phyloP scores from a whole-genome alignment of 257 asterid genomes.

The Salvia hispanica region DNA sequence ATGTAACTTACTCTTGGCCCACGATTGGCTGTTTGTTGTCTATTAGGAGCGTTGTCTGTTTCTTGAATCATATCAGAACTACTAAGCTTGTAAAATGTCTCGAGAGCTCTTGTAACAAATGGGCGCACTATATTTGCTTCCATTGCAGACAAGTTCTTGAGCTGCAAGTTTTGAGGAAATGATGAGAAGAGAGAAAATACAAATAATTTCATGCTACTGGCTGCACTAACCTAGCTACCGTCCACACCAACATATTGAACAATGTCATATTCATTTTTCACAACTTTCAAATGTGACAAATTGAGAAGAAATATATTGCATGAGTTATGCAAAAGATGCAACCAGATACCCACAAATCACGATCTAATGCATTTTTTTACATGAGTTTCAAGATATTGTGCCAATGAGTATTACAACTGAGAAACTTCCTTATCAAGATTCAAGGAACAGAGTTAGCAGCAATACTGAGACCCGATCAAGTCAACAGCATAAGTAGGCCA shows the following conservation, averaged over 20 bases:
- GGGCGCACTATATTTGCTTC: conserved; percentile 95
- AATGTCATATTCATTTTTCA: not conserved
- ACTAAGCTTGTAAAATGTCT: conserved; percentile 68
- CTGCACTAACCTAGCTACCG: not conserved
- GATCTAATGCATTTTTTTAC: conserved; percentile 4
- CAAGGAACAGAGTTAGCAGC: conserved; percentile 19
- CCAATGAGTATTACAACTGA: not conserved
- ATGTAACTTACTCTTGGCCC: conserved; percentile 74
- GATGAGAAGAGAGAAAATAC: conserved; percentile 12
- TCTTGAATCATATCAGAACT: conserved; percentile 81
- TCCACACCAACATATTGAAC: not conserved
- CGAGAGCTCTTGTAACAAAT: conserved; percentile 80
- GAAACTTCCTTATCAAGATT: conserved; percentile 12
- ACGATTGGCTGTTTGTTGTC: conserved; percentile 71
- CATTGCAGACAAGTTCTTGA: conserved; percentile 90
- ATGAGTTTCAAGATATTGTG: conserved; percentile 6
- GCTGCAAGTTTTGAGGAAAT: conserved; percentile 53
- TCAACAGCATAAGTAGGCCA: not conserved
- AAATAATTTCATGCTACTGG: not conserved
- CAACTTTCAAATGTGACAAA: conserved; percentile 3
- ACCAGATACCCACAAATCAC: conserved; percentile 12
- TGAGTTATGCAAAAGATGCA: conserved; percentile 8
- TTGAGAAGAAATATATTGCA: not conserved
- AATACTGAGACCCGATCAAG: conserved; percentile 7
- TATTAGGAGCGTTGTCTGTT: conserved; percentile 50